Evolutionary conservation across 2,329 filamentous ascomycete species (phyloP).

Genomic region (Aureobasidium vineae): DNA sequence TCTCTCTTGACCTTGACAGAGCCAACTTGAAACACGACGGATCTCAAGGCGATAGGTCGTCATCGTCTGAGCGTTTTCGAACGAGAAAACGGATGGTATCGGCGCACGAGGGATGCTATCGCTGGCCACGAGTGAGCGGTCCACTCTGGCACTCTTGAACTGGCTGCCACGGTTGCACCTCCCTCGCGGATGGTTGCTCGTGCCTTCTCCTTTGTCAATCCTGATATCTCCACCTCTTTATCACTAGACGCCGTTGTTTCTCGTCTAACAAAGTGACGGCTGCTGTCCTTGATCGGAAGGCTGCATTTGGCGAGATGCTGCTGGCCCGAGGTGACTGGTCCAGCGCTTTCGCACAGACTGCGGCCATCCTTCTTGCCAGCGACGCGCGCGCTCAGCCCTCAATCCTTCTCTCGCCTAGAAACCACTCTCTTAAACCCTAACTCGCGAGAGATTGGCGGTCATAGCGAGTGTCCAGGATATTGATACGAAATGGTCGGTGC

Average conservation of each 20-base stretch:
- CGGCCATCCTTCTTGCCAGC: slow-evolving; percentile 22
- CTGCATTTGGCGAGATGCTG: slow-evolving; percentile 3
- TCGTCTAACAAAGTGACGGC: slow-evolving; percentile 1
- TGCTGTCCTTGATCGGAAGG: slow-evolving; percentile 7
- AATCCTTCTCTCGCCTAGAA: background rate
- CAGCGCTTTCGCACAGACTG: slow-evolving; percentile 21
- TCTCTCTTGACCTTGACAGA: background rate
- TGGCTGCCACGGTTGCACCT: slow-evolving; percentile 1
- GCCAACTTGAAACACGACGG: slow-evolving; percentile 14
- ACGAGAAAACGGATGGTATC: slow-evolving; percentile 16
- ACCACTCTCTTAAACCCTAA: background rate
- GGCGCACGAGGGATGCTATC: slow-evolving; percentile 13
- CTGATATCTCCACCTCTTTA: slow-evolving; percentile 20
- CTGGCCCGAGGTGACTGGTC: slow-evolving; percentile 17
- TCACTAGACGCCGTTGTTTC: slow-evolving; percentile 22
- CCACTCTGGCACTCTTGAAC: background rate
- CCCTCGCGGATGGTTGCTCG: slow-evolving; percentile 3
- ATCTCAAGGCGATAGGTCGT: slow-evolving; percentile 11
- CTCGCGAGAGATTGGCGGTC: slow-evolving; percentile 8
- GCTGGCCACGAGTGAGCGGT: slow-evolving; percentile 16
- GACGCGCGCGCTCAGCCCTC: slow-evolving; percentile 11
- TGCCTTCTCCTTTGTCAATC: slow-evolving; percentile 21
- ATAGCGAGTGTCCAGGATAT: slow-evolving; percentile 3
- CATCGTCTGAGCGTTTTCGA: slow-evolving; percentile 5
- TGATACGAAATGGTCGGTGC: slow-evolving; percentile 9